Conservation (phyloP, 2,329 filamentous ascomycete species). For the Leptographium wingfieldii region DNA sequence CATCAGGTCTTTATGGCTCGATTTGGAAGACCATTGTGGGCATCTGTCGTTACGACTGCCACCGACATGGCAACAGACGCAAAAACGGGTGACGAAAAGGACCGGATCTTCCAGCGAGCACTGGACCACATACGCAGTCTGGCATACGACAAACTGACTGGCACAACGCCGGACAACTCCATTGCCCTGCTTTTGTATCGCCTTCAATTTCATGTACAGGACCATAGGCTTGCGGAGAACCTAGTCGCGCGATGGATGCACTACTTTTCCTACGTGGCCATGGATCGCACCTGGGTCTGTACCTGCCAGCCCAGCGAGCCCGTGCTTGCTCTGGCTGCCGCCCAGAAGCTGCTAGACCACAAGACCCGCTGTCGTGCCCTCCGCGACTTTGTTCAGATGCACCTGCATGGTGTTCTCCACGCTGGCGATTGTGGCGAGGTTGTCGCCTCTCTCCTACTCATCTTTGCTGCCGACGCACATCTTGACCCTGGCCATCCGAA, state of each 20-base stretch:
- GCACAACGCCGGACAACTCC: background rate
- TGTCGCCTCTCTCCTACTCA: background rate
- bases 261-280: background rate
- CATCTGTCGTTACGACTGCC: background rate
- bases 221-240: background rate
- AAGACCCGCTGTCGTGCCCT: background rate
- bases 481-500: background rate
- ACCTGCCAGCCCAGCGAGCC: background rate
- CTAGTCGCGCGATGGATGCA: background rate
- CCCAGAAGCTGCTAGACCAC: background rate
- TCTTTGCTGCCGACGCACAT: background rate
- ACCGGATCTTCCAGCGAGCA: background rate
- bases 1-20: background rate
- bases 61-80: background rate
- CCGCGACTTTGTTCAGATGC: background rate
- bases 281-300: background rate
- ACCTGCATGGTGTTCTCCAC: background rate
- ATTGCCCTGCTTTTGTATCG: background rate
- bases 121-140: background rate
- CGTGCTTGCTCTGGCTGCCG: background rate
- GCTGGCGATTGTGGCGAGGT: background rate
- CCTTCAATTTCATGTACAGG: background rate
- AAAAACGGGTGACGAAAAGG: too few species aligned
- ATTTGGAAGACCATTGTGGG: background rate
- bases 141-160: background rate